Conservation (phyloP, 768 basidiomycete species). For the Russula vinacea region DNA sequence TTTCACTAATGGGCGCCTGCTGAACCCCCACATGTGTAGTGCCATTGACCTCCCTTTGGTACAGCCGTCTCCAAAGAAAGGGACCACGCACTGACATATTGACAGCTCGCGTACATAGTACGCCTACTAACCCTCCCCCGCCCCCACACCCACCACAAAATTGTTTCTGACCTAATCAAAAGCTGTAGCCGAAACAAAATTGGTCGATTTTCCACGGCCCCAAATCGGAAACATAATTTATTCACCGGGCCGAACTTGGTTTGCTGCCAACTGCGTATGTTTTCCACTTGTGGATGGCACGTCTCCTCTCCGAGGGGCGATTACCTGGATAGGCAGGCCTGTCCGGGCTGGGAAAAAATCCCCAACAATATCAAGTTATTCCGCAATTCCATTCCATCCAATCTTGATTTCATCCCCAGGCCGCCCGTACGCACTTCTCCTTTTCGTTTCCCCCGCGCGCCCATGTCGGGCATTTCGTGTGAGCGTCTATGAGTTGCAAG, state of each 20-base stretch:
- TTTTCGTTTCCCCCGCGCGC: not conserved
- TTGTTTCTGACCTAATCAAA: no score
- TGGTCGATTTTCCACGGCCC: not conserved
- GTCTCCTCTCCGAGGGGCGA: constrained; percentile 5
- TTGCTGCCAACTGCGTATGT: no score
- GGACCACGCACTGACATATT: not conserved
- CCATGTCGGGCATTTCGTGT: not conserved
- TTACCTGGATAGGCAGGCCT: constrained; percentile 23
- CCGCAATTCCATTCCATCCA: not conserved
- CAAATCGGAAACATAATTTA: constrained; percentile 2
- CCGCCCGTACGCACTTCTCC: not conserved
- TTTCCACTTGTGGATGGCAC: constrained; percentile 9
- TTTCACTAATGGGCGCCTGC: not conserved
- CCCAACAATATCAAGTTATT: no score
- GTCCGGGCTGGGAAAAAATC: not conserved
- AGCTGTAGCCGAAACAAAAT: no score
- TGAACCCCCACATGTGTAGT: not conserved
- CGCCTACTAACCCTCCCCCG: no score
- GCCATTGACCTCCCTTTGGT: not conserved
- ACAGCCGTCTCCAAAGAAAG: not conserved
- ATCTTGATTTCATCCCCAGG: not conserved
- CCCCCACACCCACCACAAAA: not conserved
- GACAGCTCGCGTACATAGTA: not conserved
- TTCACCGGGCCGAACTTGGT: constrained; percentile 5
- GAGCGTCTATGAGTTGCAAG: not conserved